Evolutionary conservation across 2,329 filamentous ascomycete genomes (phyloP).

Genomic region (Fusarium sp.): DNA sequence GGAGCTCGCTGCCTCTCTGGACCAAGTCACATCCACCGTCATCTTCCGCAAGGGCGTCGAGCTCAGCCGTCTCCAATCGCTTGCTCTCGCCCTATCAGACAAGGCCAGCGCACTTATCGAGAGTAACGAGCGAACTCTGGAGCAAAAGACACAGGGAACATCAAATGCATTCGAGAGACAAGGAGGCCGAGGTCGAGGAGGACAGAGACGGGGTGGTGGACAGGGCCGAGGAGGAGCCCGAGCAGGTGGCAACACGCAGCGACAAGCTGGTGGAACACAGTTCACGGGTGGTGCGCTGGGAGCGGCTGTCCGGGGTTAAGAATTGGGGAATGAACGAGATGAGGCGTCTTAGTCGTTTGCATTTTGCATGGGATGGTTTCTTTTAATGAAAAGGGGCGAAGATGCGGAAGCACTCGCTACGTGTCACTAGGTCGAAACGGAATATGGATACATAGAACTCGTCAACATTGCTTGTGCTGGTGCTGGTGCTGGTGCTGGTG

Average conservation of each 20-base stretch:
- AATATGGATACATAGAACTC: slow-evolving; percentile 45
- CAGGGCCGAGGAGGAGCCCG: slow-evolving; percentile 69
- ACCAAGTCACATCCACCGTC: slow-evolving; percentile 96
- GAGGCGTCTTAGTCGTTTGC: slow-evolving; percentile 46
- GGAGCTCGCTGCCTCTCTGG: slow-evolving; percentile 92
- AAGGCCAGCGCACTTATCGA: slow-evolving; percentile 97
- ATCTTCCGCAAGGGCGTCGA: slow-evolving; percentile 99
- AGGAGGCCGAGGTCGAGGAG: slow-evolving; percentile 78
- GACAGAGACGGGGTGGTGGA: slow-evolving; percentile 67
- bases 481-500: slow-evolving; percentile 26
- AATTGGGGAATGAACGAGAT: slow-evolving; percentile 41
- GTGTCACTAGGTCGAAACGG: slow-evolving; percentile 46
- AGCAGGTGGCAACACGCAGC: slow-evolving; percentile 65
- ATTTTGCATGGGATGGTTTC: slow-evolving; percentile 48
- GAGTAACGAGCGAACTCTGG: slow-evolving; percentile 94
- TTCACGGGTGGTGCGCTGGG: slow-evolving; percentile 85
- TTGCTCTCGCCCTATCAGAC: slow-evolving; percentile 92
- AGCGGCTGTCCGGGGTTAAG: slow-evolving; percentile 68
- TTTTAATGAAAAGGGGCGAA: slow-evolving; percentile 47
- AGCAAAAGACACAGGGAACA: slow-evolving; percentile 96
- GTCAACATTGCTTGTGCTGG: slow-evolving; percentile 29
- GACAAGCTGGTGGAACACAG: slow-evolving; percentile 76
- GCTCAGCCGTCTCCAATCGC: slow-evolving; percentile 91
- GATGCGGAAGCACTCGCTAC: slow-evolving; percentile 46
- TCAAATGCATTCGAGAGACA: slow-evolving; percentile 95